These are phyloP conservation scores for Aspergillus homomorphus DNA, from an alignment of 495 filamentous ascomycete genomes.

Conservation along the genomic window DNA sequence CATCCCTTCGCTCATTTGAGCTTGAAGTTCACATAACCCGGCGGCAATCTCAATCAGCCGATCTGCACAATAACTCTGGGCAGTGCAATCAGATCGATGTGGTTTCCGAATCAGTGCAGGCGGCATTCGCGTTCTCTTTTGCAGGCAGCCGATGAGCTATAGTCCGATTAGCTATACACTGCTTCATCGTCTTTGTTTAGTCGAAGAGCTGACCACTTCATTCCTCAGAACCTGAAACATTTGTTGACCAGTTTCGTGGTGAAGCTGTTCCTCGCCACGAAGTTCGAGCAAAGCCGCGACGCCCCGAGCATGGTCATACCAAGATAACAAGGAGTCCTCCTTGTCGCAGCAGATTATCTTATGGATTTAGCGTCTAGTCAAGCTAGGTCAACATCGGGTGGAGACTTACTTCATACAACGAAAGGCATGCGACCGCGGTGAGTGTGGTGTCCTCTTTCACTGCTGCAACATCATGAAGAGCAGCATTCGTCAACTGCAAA, in stretches of 20 bases:
- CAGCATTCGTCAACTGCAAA: constrained; percentile 1
- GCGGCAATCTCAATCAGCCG: neutral
- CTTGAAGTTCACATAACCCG: neutral
- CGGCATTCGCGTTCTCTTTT: neutral
- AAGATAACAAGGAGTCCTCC: neutral
- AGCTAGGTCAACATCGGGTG: neutral
- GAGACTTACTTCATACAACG: neutral
- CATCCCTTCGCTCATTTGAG: neutral
- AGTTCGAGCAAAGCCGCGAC: neutral
- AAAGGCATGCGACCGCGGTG: neutral
- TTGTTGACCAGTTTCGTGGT: neutral
- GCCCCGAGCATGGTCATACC: neutral
- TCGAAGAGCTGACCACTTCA: neutral
- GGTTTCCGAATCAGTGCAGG: neutral
- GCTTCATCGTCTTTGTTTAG: neutral
- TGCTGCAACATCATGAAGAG: neutral
- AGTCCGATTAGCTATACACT: neutral
- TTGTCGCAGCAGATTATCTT: constrained; percentile 2
- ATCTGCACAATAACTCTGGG: neutral
- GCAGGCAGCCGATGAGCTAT: constrained; percentile 1
- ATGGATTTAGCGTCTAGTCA: neutral
- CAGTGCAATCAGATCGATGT: neutral
- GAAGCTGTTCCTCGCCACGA: constrained; percentile 1
- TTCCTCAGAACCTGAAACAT: constrained; percentile 4
- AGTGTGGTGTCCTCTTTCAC: constrained; percentile 3